Percentiles rank a stretch among this genome's conserved stretches.
phyloP scores from a whole-genome alignment of 2,329 filamentous ascomycete species.

The Ophiostoma ulmi region DNA sequence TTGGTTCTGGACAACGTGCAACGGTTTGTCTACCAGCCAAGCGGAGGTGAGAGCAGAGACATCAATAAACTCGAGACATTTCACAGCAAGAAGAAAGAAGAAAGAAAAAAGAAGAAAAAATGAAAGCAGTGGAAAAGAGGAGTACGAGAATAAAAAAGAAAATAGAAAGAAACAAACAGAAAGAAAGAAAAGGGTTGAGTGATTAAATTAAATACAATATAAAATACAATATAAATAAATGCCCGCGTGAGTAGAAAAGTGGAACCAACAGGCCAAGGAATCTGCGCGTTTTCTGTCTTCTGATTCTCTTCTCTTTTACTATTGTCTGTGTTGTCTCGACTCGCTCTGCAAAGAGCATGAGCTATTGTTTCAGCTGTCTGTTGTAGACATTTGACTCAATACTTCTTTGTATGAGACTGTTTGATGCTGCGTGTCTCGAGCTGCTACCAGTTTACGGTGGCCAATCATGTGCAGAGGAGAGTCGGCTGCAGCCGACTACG shows the following conservation, averaged over 20 bases:
- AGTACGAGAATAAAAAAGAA: not conserved
- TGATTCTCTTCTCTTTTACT: not conserved
- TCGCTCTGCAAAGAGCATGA: not conserved
- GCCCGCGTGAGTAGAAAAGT: constrained; percentile 8
- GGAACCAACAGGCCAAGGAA: not conserved
- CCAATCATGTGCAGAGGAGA: not conserved
- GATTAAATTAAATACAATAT: not conserved
- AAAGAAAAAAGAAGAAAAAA: too few relatives aligned
- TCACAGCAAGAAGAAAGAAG: too few relatives aligned
- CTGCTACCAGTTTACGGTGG: not conserved
- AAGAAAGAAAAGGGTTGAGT: not conserved
- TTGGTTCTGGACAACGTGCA: too few relatives aligned
- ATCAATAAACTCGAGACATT: too few relatives aligned
- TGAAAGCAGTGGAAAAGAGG: not conserved
- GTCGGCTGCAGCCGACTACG: constrained; percentile 1
- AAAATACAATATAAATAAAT: not conserved
- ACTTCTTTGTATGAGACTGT: not conserved
- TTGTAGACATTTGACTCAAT: not conserved
- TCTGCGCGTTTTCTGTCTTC: not conserved
- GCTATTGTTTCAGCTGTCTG: not conserved
- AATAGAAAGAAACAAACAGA: not conserved
- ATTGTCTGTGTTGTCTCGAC: too few relatives aligned
- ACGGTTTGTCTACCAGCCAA: too few relatives aligned
- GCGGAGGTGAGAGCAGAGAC: too few relatives aligned
- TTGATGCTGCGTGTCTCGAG: not conserved